Evolutionary conservation across 208 protist genomes (phyloP), one percentile per base, ranked within the genome.

Genomic region (Spongospora subterranea): DNA sequence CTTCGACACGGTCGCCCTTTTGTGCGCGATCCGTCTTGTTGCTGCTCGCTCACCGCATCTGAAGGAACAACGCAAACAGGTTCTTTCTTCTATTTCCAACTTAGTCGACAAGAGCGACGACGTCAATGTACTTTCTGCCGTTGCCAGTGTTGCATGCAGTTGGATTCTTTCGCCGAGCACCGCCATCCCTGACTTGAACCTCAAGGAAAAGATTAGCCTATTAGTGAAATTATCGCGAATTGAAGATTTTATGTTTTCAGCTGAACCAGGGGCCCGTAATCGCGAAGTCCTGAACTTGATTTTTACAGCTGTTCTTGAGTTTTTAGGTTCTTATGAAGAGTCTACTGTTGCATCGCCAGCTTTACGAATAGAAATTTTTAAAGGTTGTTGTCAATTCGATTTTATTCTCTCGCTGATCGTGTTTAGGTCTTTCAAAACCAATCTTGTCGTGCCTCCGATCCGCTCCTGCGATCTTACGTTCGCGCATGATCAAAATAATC

Each of bases 61-160:
- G 71, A 6, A n/a, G 40, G 71, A 82, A n/a, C 71, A 82, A 43
- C 71, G 71, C 40, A 82, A 82, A 43, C 71, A 82, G n/a, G n/a
- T 82, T 39, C 71, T 82, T 20, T 43, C n/a, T 20, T 40, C 71
- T 43, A 35, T 82, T 13, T 6, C 40, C 35, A 35, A 82, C n/a
- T n/a, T 82, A n/a, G 35, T 82, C 71, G 71, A 82, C 6, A 82
- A 82, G n/a, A 39, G 71, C n/a, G 71, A 82, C 13, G 71, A 82
- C 71, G n/a, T 82, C n/a, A 43, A 39, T 6, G 35, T 82, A 6
- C 13, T 82, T 20, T 35, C 17, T 13, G n/a, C 6, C n/a, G 71
- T 82, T 43, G 71, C 35, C 6, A 43, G 17, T 20, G 35, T 82
- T 6, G n/a, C 40, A 20, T 82, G 71, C 71, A 20, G 17, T 13